These are phyloP conservation scores for Didymella lethalis DNA, from an alignment of 2,329 filamentous ascomycete species.

Conservation along the genomic window DNA sequence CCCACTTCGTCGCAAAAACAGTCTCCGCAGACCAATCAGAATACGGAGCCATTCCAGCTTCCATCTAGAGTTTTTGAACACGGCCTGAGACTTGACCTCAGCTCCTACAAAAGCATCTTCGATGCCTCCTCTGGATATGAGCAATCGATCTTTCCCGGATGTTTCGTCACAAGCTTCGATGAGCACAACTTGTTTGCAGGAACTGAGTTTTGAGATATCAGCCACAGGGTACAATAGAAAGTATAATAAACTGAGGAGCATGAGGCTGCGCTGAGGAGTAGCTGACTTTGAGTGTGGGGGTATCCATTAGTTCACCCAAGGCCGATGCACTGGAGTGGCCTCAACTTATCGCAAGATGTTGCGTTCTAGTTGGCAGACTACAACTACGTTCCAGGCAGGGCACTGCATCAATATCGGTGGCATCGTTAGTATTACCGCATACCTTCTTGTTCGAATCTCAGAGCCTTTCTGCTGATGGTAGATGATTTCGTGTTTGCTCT, in stretches of 20 bases:
- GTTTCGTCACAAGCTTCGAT: conserved; percentile 30
- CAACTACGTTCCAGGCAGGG: neutral
- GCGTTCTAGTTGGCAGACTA: neutral
- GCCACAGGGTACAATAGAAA: neutral
- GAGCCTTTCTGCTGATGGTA: neutral
- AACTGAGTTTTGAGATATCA: neutral
- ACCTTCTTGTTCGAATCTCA: neutral
- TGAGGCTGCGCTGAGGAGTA: neutral
- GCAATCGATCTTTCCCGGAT: conserved; percentile 13
- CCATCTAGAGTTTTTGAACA: neutral
- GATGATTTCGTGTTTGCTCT: neutral
- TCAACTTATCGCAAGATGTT: neutral
- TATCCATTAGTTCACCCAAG: neutral
- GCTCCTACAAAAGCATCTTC: neutral
- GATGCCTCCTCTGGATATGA: neutral
- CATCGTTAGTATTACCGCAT: neutral
- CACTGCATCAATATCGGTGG: neutral
- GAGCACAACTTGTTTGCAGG: conserved; percentile 22
- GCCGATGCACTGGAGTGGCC: neutral
- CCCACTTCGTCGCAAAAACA: neutral
- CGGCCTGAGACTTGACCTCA: neutral
- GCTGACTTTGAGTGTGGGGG: neutral
- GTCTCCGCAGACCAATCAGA: neutral
- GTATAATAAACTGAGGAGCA: neutral
- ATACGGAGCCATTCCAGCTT: neutral